A percentile compares a stretch with the other conserved stretches of the same genome.
Conservation (phyloP, 2,329 filamentous ascomycete species). For the Metarhizium guizhouense region DNA sequence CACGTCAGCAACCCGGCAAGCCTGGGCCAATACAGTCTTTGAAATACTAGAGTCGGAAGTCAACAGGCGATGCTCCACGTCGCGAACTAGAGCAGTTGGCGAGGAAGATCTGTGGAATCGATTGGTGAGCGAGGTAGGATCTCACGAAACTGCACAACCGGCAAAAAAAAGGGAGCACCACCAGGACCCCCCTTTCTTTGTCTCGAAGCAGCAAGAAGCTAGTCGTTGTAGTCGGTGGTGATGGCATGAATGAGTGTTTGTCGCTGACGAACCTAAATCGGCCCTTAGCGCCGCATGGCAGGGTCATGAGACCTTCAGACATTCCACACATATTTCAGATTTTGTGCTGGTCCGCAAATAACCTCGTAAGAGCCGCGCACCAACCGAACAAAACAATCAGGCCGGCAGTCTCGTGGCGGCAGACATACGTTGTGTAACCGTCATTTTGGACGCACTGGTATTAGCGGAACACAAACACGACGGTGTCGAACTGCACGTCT, state of each 20-base stretch:
- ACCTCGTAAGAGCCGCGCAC: constrained; percentile 6
- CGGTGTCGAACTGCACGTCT: background rate
- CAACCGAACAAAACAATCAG: constrained; percentile 1
- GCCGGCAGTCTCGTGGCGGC: background rate
- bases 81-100: constrained; percentile 11
- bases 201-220: background rate
- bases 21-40: background rate
- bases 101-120: background rate
- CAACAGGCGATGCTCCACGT: constrained; percentile 9
- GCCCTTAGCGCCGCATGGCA: constrained; percentile 19
- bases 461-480: background rate
- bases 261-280: constrained; percentile 10
- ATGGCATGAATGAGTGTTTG: background rate
- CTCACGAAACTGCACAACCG: constrained; percentile 3
- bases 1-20: background rate
- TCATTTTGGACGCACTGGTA: background rate
- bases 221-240: background rate
- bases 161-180: background rate
- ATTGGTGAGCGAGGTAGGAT: background rate
- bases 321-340: constrained; percentile 12
- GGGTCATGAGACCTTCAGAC: constrained; percentile 22
- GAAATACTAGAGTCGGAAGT: constrained; percentile 3
- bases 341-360: constrained; percentile 5
- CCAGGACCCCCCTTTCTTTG: background rate
- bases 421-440: background rate